A percentile compares a stretch with the other conserved stretches of the same genome.
phyloP scores from a whole-genome alignment of 179 eudicot species.

The Spergularia azorica region DNA sequence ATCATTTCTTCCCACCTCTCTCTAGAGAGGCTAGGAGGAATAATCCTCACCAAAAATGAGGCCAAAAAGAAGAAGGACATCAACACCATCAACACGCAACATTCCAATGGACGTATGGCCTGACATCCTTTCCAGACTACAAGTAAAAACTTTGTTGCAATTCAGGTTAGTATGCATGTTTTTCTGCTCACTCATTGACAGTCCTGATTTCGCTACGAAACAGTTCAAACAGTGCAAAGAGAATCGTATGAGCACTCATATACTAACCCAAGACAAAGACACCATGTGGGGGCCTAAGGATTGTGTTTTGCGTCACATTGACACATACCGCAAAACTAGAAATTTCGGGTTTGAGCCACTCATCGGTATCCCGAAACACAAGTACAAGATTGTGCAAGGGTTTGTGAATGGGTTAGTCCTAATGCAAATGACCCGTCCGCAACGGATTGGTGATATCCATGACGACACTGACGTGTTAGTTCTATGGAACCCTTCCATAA shows the following conservation, averaged over 20 bases:
- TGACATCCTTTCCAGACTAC: slow-evolving; percentile 2
- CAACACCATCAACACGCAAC: background rate
- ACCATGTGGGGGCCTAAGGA: background rate
- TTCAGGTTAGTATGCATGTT: slow-evolving; percentile 1
- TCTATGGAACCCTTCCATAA: slow-evolving; percentile 16
- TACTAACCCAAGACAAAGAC: background rate
- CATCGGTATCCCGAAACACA: background rate
- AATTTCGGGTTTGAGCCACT: background rate
- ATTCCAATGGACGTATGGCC: background rate
- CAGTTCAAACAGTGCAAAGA: slow-evolving; percentile 1
- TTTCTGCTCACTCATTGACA: background rate
- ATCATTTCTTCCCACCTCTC: too few species aligned
- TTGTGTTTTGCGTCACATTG: slow-evolving; percentile 1
- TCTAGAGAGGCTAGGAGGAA: too few species aligned
- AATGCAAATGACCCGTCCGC: background rate
- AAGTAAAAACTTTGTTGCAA: background rate
- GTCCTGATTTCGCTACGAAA: background rate
- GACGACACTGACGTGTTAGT: background rate
- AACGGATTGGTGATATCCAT: background rate
- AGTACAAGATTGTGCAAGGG: background rate
- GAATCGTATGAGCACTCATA: background rate
- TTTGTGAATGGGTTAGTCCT: slow-evolving; percentile 12
- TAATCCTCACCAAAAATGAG: background rate
- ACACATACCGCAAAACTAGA: slow-evolving; percentile 1
- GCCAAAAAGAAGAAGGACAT: background rate